Conservation (phyloP, 108 stramenopile genomes). For the Epipyxis sp. region DNA sequence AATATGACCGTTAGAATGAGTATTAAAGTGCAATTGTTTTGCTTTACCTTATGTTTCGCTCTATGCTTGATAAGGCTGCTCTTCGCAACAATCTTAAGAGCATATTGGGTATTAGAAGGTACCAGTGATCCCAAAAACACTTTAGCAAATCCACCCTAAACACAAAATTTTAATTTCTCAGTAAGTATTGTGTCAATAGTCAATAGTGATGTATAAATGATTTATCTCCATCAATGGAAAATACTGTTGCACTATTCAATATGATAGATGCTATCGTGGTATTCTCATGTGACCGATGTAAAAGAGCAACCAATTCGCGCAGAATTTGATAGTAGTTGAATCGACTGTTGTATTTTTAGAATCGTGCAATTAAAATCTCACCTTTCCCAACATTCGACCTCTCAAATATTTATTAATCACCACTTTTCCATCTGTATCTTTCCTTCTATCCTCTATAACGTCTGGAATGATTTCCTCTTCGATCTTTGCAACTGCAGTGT, state of each 20-base stretch:
- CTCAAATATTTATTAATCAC: conserved; percentile 46
- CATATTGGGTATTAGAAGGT: conserved; percentile 40
- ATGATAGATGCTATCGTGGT: no score
- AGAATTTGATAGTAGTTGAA: no score
- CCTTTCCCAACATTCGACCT: conserved; percentile 52
- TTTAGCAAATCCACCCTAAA: conserved; percentile 53
- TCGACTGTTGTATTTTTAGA: no score
- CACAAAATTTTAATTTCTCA: not conserved
- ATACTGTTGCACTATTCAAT: no score
- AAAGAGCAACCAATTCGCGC: no score
- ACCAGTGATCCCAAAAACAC: conserved; percentile 45
- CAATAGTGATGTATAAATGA: no score
- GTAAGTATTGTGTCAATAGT: not conserved
- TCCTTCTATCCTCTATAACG: conserved; percentile 84
- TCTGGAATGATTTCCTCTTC: conserved; percentile 72
- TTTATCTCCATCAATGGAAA: no score
- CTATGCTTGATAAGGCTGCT: conserved; percentile 45
- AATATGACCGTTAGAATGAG: not conserved
- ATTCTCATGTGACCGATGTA: no score
- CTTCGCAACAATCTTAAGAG: conserved; percentile 56
- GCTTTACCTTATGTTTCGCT: conserved; percentile 48
- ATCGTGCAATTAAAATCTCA: conserved; percentile 25
- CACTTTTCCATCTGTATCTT: conserved; percentile 57
- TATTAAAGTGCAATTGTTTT: not conserved
- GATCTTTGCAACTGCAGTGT: no score